A percentile compares a stretch with the other conserved stretches of the same genome.
Evolutionary conservation across 2,329 filamentous ascomycete species (phyloP).

Genomic region (Cladosporium sp.): DNA sequence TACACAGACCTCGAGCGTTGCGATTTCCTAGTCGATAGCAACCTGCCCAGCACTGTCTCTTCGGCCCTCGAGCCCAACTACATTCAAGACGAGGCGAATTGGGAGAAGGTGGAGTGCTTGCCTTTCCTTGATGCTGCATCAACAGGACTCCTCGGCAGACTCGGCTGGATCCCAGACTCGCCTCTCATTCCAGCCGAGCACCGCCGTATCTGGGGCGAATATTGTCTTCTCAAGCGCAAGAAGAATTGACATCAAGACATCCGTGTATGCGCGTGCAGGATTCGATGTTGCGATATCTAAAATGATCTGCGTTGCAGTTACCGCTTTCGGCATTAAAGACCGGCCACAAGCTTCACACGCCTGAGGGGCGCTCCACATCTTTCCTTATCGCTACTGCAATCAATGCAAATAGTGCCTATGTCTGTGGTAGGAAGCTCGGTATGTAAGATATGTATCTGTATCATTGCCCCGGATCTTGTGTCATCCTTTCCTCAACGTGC

Average conservation of each 20-base stretch:
- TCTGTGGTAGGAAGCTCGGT: neutral
- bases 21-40: constrained; percentile 83
- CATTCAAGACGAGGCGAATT: constrained; percentile 68
- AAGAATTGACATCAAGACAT: neutral
- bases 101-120: constrained; percentile 75
- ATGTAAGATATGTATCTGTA: neutral
- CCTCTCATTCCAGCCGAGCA: constrained; percentile 67
- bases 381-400: constrained; percentile 18
- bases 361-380: constrained; percentile 18
- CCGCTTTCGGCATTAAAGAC: constrained; percentile 17
- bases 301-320: neutral
- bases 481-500: neutral
- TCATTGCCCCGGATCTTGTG: neutral
- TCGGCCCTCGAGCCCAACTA: constrained; percentile 79
- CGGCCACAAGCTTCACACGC: constrained; percentile 7
- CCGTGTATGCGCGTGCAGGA: neutral
- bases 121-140: constrained; percentile 76
- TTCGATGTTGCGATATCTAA: neutral
- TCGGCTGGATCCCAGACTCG: constrained; percentile 78
- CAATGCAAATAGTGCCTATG: constrained; percentile 11
- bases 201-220: constrained; percentile 78
- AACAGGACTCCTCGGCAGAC: constrained; percentile 72
- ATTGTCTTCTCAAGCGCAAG: constrained; percentile 72
- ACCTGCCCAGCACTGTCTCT: constrained; percentile 61
- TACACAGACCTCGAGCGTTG: constrained; percentile 77